Evolutionary conservation across 2,329 filamentous ascomycete genomes (phyloP), one percentile per base, ranked within the genome.

Genomic region (Aspergillus nomiae): DNA sequence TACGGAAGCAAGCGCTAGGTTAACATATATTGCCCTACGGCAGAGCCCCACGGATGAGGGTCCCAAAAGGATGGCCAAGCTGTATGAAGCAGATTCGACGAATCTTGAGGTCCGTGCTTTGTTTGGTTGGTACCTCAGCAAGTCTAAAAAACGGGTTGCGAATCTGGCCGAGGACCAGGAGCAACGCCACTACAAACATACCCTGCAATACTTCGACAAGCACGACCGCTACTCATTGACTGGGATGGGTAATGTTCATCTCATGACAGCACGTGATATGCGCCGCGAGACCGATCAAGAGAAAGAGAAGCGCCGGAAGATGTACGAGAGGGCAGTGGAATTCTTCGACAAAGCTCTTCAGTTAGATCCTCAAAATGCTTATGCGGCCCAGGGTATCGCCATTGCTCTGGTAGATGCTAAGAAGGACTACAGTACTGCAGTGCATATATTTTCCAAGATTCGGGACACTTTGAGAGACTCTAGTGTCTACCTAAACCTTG

Each of bases 291-390:
- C 91, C 0, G 95, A 98, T 10, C 85, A 89, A 63, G 94, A 99
- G 64, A 96, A 92, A 79, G 91, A 96, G 71, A 97, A 96, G 81
- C 89, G 94, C 59, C 91, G 90, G 62, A 91, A 90, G 70, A 90
- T 89, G 65, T 99, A 98, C 75, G 88, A 89, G 74, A 93, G 94
- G 69, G 94, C 95, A 0, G 94, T 98, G 12, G 96, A 99, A 75
- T 99, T 99, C 79, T 99, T 97, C 71, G 95, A 98, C 76, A 99
- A 99, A 80, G 94, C 94, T 5, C 83, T 99, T 26, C 92, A 96
- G 66, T 83, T 99, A n/a, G 95, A 99, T 73, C 89, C 93, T 0
- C 93, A 90, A 80, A 99, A 98, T 70, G 94, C 95, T 0, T 97
- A 96, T 76, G 96, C 96, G 9, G 95, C 95, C 2, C 95, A 99